These are phyloP conservation scores for Fusarium nisikadoi DNA, from an alignment of 2,329 filamentous ascomycete species.

Conservation along the genomic window DNA sequence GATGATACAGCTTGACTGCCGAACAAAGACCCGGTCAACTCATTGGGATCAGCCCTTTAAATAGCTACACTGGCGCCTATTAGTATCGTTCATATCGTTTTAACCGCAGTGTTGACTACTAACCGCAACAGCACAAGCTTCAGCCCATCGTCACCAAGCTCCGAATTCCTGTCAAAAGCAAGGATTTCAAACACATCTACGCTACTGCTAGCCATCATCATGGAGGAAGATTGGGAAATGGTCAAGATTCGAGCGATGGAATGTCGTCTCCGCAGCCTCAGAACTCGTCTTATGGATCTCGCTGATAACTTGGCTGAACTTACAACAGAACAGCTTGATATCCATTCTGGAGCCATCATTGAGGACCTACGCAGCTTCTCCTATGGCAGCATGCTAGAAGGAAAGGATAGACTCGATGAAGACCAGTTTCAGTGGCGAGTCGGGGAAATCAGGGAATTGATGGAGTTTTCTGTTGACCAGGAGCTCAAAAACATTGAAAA, in stretches of 20 bases:
- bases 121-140: neutral
- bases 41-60: neutral
- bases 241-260: neutral
- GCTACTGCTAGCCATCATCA: fast-evolving
- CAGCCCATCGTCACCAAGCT: fast-evolving
- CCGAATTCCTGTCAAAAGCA: fast-evolving
- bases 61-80: neutral
- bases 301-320: neutral
- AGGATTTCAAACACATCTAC: fast-evolving
- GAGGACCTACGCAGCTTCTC: neutral
- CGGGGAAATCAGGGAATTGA: neutral
- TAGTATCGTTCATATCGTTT: fast-evolving
- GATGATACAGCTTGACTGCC: neutral
- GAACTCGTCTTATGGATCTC: neutral
- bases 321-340: neutral
- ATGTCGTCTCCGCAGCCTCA: neutral
- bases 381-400: neutral
- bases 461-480: fast-evolving
- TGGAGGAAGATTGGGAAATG: neutral
- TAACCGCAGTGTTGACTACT: fast-evolving
- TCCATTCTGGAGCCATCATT: neutral
- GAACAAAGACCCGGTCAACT: fast-evolving
- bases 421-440: neutral
- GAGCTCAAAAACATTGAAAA: neutral
- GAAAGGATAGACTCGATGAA: neutral